A percentile compares a stretch with the other conserved stretches of the same genome.
phyloP scores from a whole-genome alignment of 208 protist genomes.

The Leishmania mexicana region DNA sequence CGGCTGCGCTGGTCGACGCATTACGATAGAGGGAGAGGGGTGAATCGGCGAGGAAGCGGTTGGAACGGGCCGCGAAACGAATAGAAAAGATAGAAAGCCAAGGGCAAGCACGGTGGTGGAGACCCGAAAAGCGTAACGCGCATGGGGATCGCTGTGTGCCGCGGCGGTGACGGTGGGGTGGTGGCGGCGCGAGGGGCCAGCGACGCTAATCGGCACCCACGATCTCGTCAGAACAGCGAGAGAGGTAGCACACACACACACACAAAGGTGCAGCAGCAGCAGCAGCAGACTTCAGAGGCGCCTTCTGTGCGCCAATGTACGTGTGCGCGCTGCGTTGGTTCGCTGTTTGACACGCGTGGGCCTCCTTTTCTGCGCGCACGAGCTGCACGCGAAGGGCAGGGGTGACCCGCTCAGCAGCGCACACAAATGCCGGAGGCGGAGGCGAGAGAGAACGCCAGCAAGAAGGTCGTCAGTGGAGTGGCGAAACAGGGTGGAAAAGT shows the following conservation, averaged over 20 bases:
- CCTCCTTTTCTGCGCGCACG: background rate
- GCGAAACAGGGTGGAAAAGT: background rate
- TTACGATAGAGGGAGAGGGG: background rate
- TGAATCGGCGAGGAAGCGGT: background rate
- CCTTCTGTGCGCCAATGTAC: background rate
- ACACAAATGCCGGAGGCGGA: background rate
- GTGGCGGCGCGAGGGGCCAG: too few species aligned
- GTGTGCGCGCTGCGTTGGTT: background rate
- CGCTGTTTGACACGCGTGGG: background rate
- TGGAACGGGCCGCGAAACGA: background rate
- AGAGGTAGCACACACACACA: too few species aligned
- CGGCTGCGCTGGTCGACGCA: slow-evolving; percentile 12
- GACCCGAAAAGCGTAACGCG: background rate
- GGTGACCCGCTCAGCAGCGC: background rate
- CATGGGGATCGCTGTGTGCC: too few species aligned
- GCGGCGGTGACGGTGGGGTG: background rate
- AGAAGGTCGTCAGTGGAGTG: background rate
- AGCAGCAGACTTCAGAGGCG: too few species aligned
- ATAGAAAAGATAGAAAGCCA: background rate
- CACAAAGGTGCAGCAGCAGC: too few species aligned
- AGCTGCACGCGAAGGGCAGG: background rate
- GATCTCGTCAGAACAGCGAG: too few species aligned
- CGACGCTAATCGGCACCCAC: too few species aligned
- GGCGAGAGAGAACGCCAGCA: background rate
- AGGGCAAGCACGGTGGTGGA: background rate